Evolutionary conservation across 2,329 filamentous ascomycete genomes (phyloP).

Genomic region (Alternaria sp.): DNA sequence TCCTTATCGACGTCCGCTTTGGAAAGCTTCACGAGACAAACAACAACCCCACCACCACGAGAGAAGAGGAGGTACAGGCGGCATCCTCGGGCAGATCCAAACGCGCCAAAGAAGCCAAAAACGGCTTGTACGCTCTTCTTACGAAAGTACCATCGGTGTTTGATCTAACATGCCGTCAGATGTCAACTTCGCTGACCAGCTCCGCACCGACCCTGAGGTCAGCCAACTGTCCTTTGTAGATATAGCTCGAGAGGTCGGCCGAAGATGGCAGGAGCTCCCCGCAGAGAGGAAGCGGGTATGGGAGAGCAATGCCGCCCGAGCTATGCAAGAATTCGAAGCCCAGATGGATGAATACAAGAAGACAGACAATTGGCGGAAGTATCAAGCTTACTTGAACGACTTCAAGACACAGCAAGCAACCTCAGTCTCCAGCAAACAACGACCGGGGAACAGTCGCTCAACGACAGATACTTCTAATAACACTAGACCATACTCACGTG

Average conservation of each 20-base stretch:
- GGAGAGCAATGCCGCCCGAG: slow-evolving; percentile 50
- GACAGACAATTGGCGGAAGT: slow-evolving; percentile 48
- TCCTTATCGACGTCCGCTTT: slow-evolving; percentile 43
- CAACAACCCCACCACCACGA: slow-evolving; percentile 30
- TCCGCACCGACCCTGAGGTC: slow-evolving; percentile 48
- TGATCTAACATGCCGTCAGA: slow-evolving; percentile 34
- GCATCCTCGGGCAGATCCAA: slow-evolving; percentile 47
- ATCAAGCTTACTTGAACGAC: slow-evolving; percentile 47
- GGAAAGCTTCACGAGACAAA: slow-evolving; percentile 37
- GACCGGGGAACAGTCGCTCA: slow-evolving; percentile 31
- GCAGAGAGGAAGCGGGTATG: slow-evolving; percentile 48
- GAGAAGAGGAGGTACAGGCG: slow-evolving; percentile 51
- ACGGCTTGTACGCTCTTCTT: slow-evolving; percentile 45
- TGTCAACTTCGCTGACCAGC: slow-evolving; percentile 53
- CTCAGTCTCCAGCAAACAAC: slow-evolving; percentile 23
- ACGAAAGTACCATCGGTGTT: not conserved
- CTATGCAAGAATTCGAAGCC: slow-evolving; percentile 50
- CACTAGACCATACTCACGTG: slow-evolving; percentile 32
- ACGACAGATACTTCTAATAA: slow-evolving; percentile 35
- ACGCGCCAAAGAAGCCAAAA: slow-evolving; percentile 53
- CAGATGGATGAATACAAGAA: slow-evolving; percentile 53
- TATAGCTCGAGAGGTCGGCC: slow-evolving; percentile 50
- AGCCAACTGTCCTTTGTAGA: slow-evolving; percentile 49
- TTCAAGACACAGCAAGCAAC: slow-evolving; percentile 45
- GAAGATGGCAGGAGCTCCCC: slow-evolving; percentile 49